Percentiles rank a stretch among this genome's conserved stretches.
Evolutionary conservation across 192 early-diverging fungal genomes (phyloP).

Genomic region (Podila epigama): DNA sequence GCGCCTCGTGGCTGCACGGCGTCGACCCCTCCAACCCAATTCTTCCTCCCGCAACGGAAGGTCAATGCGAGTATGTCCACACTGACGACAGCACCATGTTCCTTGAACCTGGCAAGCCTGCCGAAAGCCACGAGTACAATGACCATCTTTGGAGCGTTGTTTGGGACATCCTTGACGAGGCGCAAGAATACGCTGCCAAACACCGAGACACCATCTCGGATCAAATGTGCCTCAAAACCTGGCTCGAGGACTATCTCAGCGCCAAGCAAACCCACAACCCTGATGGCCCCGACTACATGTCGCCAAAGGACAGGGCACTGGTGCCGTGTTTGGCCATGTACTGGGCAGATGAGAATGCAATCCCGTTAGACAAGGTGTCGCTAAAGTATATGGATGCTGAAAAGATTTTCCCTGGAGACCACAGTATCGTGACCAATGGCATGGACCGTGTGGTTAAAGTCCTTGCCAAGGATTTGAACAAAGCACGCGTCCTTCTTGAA

Average conservation of each 20-base stretch:
- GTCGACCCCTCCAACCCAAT: constrained; percentile 30
- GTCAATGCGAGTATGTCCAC: constrained; percentile 18
- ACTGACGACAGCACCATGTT: constrained; percentile 32
- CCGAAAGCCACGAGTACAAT: constrained; percentile 2
- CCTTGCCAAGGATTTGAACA: constrained; percentile 7
- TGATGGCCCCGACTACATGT: constrained; percentile 15
- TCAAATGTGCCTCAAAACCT: constrained; percentile 13
- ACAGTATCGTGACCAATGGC: constrained; percentile 35
- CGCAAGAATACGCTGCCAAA: constrained; percentile 11
- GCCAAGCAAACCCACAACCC: constrained; percentile 11
- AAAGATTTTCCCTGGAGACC: constrained; percentile 39
- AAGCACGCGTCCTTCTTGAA: constrained; percentile 13
- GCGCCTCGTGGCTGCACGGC: constrained; percentile 51
- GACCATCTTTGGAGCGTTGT: constrained; percentile 27
- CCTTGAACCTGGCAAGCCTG: neutral
- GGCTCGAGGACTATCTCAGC: constrained; percentile 15
- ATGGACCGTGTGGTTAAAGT: constrained; percentile 39
- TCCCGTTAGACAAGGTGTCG: constrained; percentile 21
- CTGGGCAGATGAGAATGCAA: constrained; percentile 46
- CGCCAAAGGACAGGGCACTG: neutral
- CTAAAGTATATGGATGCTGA: constrained; percentile 51
- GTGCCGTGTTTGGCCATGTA: constrained; percentile 17
- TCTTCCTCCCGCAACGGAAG: constrained; percentile 4
- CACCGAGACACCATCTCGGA: constrained; percentile 28
- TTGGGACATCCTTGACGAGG: constrained; percentile 35